phyloP scores from a whole-genome alignment of 192 early-diverging fungal genomes.

The Paraglomus brasilianum region DNA sequence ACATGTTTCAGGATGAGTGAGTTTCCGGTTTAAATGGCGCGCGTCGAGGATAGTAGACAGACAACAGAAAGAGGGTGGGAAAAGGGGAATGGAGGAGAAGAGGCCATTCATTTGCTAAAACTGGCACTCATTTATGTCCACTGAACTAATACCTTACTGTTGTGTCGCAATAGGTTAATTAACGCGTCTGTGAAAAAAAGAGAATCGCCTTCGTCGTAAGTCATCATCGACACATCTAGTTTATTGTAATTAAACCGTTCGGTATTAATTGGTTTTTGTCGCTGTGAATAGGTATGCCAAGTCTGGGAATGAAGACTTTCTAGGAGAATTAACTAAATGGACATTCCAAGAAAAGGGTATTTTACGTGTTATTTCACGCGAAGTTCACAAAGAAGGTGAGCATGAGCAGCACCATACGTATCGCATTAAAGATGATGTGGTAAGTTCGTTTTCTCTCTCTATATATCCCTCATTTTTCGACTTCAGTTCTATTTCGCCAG shows the following conservation, averaged over 20 bases:
- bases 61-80: not conserved
- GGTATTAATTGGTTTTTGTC: not conserved
- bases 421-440: slow-evolving; percentile 90
- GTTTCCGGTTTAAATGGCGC: slow-evolving; percentile 35
- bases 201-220: slow-evolving; percentile 19
- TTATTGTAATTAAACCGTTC: slow-evolving; percentile 6
- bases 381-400: slow-evolving; percentile 69
- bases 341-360: slow-evolving; percentile 90
- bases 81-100: not conserved
- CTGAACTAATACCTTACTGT: not conserved
- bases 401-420: slow-evolving; percentile 72
- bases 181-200: slow-evolving; percentile 18
- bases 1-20: slow-evolving; percentile 79
- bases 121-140: not conserved
- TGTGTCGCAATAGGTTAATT: not conserved
- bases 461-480: not conserved
- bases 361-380: slow-evolving; percentile 63
- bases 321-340: slow-evolving; percentile 79
- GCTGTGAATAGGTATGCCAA: slow-evolving; percentile 18
- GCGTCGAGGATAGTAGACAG: slow-evolving; percentile 23
- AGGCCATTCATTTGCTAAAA: not conserved
- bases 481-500: not conserved
- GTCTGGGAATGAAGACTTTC: slow-evolving; percentile 75
- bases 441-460: slow-evolving; percentile 35
- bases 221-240: slow-evolving; percentile 1